These are phyloP conservation scores for Polysphondylium violaceum DNA, from an alignment of 78 protist species.

Conservation along the genomic window DNA sequence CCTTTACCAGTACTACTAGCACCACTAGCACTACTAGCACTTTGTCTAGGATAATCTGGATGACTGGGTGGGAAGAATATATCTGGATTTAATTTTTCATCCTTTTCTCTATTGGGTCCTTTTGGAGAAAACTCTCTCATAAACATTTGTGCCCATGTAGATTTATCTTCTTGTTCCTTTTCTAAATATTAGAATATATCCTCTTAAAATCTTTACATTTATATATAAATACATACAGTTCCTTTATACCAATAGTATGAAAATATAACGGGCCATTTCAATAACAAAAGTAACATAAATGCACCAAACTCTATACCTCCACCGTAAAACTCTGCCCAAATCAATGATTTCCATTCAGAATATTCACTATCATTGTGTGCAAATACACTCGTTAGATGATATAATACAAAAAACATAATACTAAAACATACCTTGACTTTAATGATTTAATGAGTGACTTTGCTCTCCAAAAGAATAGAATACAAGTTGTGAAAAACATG, in stretches of 20 bases:
- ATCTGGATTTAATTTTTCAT: not conserved
- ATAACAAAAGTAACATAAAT: slow-evolving; percentile 3
- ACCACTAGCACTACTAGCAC: not conserved
- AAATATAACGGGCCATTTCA: slow-evolving; percentile 75
- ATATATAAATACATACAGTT: slow-evolving; percentile 32
- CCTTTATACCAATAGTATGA: slow-evolving; percentile 38
- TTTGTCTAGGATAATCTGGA: not conserved
- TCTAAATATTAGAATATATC: not conserved
- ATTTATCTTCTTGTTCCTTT: slow-evolving; percentile 68
- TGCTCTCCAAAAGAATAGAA: slow-evolving; percentile 63
- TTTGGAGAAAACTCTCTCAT: slow-evolving; percentile 46
- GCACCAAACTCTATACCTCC: slow-evolving; percentile 61
- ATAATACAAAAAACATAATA: not conserved
- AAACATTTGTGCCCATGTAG: slow-evolving; percentile 68
- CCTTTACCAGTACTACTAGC: not conserved
- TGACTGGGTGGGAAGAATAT: not conserved
- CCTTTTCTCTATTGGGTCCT: not conserved
- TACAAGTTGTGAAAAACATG: slow-evolving; percentile 13
- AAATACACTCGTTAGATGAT: not conserved
- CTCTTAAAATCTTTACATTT: not conserved
- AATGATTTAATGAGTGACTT: not conserved
- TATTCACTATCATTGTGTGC: slow-evolving; percentile 5
- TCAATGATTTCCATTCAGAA: slow-evolving; percentile 31
- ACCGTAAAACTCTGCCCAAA: slow-evolving; percentile 30
- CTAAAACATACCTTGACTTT: slow-evolving; percentile 15